These are phyloP conservation scores for Senna siamea DNA, from an alignment of 306 rosid species.

Conservation along the genomic window DNA sequence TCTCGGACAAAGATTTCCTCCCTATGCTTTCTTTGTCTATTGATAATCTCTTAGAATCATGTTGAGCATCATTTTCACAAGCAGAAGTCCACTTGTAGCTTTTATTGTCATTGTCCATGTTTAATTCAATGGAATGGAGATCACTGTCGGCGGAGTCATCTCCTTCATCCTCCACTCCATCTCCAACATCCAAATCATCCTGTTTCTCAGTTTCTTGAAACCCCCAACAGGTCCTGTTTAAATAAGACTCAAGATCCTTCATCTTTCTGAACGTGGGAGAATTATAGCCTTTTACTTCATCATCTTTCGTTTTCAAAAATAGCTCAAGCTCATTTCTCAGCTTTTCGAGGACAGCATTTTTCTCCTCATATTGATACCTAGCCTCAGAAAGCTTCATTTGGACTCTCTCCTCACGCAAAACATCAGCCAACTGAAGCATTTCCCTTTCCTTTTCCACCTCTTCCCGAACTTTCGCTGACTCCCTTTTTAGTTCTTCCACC, in stretches of 20 bases:
- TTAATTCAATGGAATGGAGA: slow-evolving; percentile 88
- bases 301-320: slow-evolving; percentile 54
- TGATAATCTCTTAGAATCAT: slow-evolving; percentile 55
- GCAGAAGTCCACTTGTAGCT: slow-evolving; percentile 72
- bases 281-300: slow-evolving; percentile 44
- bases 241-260: slow-evolving; percentile 72
- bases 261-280: slow-evolving; percentile 54
- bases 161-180: slow-evolving; percentile 52
- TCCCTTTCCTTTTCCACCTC: slow-evolving; percentile 92
- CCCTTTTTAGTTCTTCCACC: slow-evolving; percentile 80
- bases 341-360: slow-evolving; percentile 74
- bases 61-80: slow-evolving; percentile 47
- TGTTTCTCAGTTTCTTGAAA: slow-evolving; percentile 42
- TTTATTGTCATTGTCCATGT: slow-evolving; percentile 68
- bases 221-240: slow-evolving; percentile 61
- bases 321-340: slow-evolving; percentile 69
- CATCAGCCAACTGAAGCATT: slow-evolving; percentile 92
- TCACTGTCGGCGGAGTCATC: slow-evolving; percentile 70
- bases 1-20: slow-evolving; percentile 74
- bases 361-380: slow-evolving; percentile 85
- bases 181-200: slow-evolving; percentile 45
- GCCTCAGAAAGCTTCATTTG: slow-evolving; percentile 99
- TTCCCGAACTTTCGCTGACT: slow-evolving; percentile 70
- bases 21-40: slow-evolving; percentile 65
- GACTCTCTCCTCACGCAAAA: slow-evolving; percentile 88